Base-by-base conservation (phyloP, 2,329 filamentous ascomycete species). In the Xylariaceae sp. region DNA sequence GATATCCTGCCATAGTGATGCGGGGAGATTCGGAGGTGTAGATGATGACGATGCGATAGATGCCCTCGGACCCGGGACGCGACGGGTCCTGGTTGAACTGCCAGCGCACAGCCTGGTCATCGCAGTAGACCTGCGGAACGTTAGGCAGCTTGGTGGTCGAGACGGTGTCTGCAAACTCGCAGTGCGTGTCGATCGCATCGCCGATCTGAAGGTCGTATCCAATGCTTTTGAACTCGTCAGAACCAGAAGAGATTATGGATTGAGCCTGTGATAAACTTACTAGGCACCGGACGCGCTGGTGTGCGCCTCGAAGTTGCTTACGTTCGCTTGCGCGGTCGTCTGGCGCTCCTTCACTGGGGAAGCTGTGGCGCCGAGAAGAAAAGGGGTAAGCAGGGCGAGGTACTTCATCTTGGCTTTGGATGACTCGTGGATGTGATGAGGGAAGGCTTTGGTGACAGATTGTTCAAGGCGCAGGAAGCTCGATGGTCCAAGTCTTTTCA, bases 11-110 rank as follows among this genome's bases (percentile, higher is more conserved):
- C 10, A 55, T 51, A 15, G 34, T 39, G 53, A 35, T 55, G 10
- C 50, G 55, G 10, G 48, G 53, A 45, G 54, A 34, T 4, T n/a
- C 52, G 53, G 64, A 62, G 18, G 61, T 56, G 57, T 68, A 66
- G 48, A 64, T 63, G 23, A 69, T 18, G 50, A 70, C 63, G 34
- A 71, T 56, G 44, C 66, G 66, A 57, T 68, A 71, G 1, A 13
- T 53, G 10, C 68, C 68, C 51, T 64, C 57, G 23, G 37, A 17
- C 4, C 67, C 67, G 1, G 67, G 67, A 10, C 15, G 54, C 13
- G 66, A 63, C 1, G 68, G 68, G 64, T 69, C 66, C 56, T 70
- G 65, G 23, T 49, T 61, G 64, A 71, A 69, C 49, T 69, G 56
- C 68, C 68, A 71, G 53, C 58, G 53, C 3, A 70, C 55, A 23